Conservation (phyloP, 2,329 filamentous ascomycete species). For the Scleromitrula shiraiana region DNA sequence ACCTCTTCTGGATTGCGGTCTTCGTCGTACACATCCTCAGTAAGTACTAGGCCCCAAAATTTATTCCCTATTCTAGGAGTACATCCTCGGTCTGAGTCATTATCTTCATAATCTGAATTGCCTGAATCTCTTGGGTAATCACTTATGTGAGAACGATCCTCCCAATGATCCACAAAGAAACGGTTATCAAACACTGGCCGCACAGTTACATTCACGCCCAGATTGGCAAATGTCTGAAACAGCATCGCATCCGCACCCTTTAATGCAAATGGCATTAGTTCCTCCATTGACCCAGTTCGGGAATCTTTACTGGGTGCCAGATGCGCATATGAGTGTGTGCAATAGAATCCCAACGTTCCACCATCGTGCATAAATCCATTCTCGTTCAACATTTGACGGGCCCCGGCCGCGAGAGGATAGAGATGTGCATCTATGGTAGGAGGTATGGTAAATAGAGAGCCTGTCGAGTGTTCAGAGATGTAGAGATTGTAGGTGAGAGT, state of each 20-base stretch:
- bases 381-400: slow-evolving; percentile 28
- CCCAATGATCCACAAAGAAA: neutral
- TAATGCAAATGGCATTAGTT: slow-evolving; percentile 31
- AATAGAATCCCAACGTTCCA: slow-evolving; percentile 37
- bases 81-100: neutral
- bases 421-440: slow-evolving; percentile 27
- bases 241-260: slow-evolving; percentile 41
- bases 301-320: slow-evolving; percentile 9
- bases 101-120: too few relatives aligned
- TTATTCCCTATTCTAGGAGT: neutral
- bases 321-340: slow-evolving; percentile 41
- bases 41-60: neutral
- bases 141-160: neutral
- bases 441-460: neutral
- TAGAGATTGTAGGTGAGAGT: slow-evolving; percentile 55
- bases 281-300: neutral
- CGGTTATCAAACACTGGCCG: slow-evolving; percentile 23
- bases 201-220: slow-evolving; percentile 29
- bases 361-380: slow-evolving; percentile 33
- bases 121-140: too few relatives aligned
- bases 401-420: slow-evolving; percentile 31
- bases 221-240: slow-evolving; percentile 31
- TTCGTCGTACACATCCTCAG: neutral
- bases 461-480: slow-evolving; percentile 30
- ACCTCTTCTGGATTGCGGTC: neutral